Base-by-base conservation (phyloP, 2,329 filamentous ascomycete genomes). In the Trichocomaceae sp. region DNA sequence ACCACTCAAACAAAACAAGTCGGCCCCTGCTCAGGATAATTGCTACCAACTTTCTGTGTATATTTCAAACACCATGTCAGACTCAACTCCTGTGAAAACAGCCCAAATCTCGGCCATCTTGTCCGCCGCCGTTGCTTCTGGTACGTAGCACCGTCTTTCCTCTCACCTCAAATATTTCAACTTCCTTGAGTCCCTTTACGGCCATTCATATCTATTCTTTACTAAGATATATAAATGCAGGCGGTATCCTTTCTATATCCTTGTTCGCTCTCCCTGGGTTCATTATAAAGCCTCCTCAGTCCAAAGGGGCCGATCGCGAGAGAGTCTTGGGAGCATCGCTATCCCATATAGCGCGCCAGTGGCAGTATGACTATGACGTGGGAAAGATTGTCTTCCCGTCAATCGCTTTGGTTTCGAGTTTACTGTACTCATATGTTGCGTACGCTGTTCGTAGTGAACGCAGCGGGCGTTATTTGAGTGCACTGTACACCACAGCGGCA, bases 301-400 rank as follows among this genome's bases (percentile, higher is more conserved):
- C 15, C 41, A 58, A 33, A 57, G 46, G n/a, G 42, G 50, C 52
- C 20, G 46, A 20, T 45, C 45, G 46, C 45, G 47, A 52, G 29
- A 17, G 8, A 29, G 41, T 23, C 4, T 52, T 57, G 50, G 62
- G 50, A 17, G 57, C 62, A 8, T 48, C 63, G 3, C 48, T 57
- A 35, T 53, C 63, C 10, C 64, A 68, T 53, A 50, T 69, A 20
- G 61, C 63, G 17, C 64, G 62, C 37, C 65, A 70, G 58, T 70
- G 65, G 64, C 54, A 62, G 23, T 52, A 63, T 44, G 49, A 62
- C 31, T 70, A 66, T 57, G 50, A 82, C 57, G 72, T 83, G 1
- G 82, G 82, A 13, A 75, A 79, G 9, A 77, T 74, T 2, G 76
- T 83, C 15, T 71, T 73, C 2, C 72, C 81, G 2, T 77, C 82